phyloP scores from a whole-genome alignment of 257 asterid species.

The Nicotiana undulata region DNA sequence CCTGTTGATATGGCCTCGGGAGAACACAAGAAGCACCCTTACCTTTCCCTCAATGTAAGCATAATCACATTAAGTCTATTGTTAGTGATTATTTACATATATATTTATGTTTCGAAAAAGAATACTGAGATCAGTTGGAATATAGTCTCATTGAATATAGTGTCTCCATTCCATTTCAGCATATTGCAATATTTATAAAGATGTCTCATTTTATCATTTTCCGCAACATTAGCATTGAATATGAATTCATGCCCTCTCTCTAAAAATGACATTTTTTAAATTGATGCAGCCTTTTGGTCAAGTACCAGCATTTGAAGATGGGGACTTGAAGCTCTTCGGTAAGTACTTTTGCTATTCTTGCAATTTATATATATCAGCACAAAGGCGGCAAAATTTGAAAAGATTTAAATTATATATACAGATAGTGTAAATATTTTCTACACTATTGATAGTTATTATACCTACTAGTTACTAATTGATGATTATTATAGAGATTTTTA shows the following conservation, averaged over 20 bases:
- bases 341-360: background rate
- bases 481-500: background rate
- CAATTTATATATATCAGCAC: background rate
- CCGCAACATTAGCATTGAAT: background rate
- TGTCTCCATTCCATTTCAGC: background rate
- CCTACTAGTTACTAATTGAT: background rate
- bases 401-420: background rate
- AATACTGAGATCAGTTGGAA: background rate
- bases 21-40: conserved; percentile 49
- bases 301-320: conserved; percentile 41
- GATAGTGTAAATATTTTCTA: background rate
- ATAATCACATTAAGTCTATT: background rate
- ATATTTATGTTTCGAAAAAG: background rate
- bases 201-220: background rate
- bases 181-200: background rate
- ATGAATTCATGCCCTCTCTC: background rate
- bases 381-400: background rate
- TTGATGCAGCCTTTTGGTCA: conserved; percentile 43
- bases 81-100: background rate
- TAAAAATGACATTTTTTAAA: background rate
- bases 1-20: conserved; percentile 26
- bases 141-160: too few relatives aligned
- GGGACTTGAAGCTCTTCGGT: conserved; percentile 44
- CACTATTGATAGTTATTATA: background rate
- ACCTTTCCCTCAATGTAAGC: conserved; percentile 42